Evolutionary conservation across 768 basidiomycete genomes (phyloP), one percentile per base, ranked within the genome.

Genomic region (Boletus pseudopeckii): DNA sequence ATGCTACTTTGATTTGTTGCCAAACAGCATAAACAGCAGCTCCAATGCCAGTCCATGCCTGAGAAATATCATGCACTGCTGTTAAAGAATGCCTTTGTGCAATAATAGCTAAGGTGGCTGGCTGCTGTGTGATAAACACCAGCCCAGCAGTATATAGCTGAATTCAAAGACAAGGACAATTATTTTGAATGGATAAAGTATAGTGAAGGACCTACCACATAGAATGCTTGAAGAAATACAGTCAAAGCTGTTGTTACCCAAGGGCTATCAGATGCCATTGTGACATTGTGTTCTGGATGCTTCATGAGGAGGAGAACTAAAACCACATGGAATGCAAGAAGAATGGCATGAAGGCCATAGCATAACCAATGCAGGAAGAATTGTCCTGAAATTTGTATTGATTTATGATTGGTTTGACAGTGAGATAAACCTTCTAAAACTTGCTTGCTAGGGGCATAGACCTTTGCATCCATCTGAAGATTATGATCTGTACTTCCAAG

Each of bases 1-100:
- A 55, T 3, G 42, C 3, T 13, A 53, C 22, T 15, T 36, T 28
- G 13, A 28, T 56, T 44, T 67, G 65, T 17, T 44, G 39, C 64
- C 61, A 65, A 9, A 63, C 42, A 3, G 24, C 13, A 24, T 52
- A 17, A 4, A 56, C 0, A 7, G 66, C 63, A 48, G 59, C 48
- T n/a, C 65, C 65, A 47, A 61, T 52, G 0, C 67, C 62, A n/a
- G 48, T 48, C 66, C 66, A 67, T 17, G 67, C 62, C 2, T 45
- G 34, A 42, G 54, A 5, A 6, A 56, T 32, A 32, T 67, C 65
- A 49, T 67, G 66, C 1, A 62, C 40, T 26, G 45, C 43, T 30
- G 66, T 66, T 4, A 67, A 3, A 3, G 52, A 54, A 15, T 64
- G 59, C 2, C 37, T 26, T 7, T 51, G 28, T 8, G 37, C 38